These are phyloP conservation scores for Phoma herbarum DNA, from an alignment of 2,329 filamentous ascomycete species.

Conservation along the genomic window DNA sequence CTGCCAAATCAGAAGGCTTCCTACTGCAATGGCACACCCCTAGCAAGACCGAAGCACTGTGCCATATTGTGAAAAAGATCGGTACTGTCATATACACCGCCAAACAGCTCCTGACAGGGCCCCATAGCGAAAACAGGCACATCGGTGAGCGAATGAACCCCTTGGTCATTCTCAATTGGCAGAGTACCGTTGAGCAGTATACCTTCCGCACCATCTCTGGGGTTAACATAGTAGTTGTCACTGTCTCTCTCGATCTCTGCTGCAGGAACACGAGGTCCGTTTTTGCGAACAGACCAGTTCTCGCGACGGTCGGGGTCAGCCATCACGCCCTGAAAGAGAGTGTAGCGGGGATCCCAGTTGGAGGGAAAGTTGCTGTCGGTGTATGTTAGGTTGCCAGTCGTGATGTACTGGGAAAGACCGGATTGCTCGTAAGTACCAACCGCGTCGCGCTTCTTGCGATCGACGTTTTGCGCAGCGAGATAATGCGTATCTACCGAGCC, in stretches of 20 bases:
- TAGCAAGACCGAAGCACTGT: constrained; percentile 65
- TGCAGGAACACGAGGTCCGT: constrained; percentile 70
- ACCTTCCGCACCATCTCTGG: constrained; percentile 71
- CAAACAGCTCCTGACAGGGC: constrained; percentile 79
- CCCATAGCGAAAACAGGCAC: constrained; percentile 75
- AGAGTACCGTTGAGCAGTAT: constrained; percentile 81
- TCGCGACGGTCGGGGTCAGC: constrained; percentile 80
- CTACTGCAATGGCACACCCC: no score
- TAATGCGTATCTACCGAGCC: constrained; percentile 84
- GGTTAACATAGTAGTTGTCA: constrained; percentile 72
- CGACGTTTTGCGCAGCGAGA: constrained; percentile 68
- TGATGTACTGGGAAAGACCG: constrained; percentile 78
- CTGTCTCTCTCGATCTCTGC: constrained; percentile 61
- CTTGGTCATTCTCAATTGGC: constrained; percentile 68
- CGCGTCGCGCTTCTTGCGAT: constrained; percentile 78
- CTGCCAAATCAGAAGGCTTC: no score
- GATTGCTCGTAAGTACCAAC: constrained; percentile 77
- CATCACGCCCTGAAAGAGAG: constrained; percentile 75
- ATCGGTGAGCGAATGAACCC: constrained; percentile 52
- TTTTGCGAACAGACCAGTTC: constrained; percentile 75
- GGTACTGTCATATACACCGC: constrained; percentile 73
- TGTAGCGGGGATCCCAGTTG: constrained; percentile 87
- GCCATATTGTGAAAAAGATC: constrained; percentile 81
- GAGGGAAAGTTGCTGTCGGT: constrained; percentile 79
- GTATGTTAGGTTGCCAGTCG: constrained; percentile 69